Conservation (phyloP, 768 basidiomycete genomes). For the Hydnum rufescens region DNA sequence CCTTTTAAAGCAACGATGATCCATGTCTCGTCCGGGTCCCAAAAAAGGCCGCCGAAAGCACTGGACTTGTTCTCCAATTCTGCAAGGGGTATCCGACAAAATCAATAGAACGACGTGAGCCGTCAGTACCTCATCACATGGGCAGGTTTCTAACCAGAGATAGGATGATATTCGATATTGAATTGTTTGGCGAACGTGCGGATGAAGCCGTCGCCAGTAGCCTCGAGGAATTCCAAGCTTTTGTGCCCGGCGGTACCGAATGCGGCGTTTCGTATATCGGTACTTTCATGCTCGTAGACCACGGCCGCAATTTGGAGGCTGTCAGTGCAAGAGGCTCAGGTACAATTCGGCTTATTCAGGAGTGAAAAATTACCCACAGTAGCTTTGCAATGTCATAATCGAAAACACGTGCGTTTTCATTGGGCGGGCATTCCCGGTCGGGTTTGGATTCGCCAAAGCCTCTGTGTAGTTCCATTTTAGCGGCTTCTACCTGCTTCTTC, state of each 20-base stretch:
- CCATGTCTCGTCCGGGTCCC: constrained; percentile 9
- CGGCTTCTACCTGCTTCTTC: too few species aligned
- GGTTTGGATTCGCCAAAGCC: too few species aligned
- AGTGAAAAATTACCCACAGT: not conserved
- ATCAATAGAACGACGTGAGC: not conserved
- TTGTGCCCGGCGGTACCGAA: not conserved
- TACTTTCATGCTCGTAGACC: not conserved
- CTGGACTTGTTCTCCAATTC: constrained; percentile 6
- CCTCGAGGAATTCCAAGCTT: not conserved
- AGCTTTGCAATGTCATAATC: not conserved
- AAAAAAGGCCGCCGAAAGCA: constrained; percentile 9
- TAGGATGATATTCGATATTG: not conserved
- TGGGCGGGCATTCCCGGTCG: not conserved
- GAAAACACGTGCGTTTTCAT: not conserved
- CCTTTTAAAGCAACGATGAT: constrained; percentile 11
- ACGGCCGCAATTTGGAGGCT: constrained; percentile 1
- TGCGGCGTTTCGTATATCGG: not conserved
- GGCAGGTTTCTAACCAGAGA: not conserved
- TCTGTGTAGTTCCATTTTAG: too few species aligned
- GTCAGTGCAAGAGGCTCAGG: not conserved
- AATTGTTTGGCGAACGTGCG: not conserved
- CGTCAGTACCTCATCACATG: not conserved
- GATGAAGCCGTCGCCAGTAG: not conserved
- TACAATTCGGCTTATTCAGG: not conserved
- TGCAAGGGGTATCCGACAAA: not conserved